Conservation (phyloP, 169 alveolate genomes). For the Eimeria sp. region DNA sequence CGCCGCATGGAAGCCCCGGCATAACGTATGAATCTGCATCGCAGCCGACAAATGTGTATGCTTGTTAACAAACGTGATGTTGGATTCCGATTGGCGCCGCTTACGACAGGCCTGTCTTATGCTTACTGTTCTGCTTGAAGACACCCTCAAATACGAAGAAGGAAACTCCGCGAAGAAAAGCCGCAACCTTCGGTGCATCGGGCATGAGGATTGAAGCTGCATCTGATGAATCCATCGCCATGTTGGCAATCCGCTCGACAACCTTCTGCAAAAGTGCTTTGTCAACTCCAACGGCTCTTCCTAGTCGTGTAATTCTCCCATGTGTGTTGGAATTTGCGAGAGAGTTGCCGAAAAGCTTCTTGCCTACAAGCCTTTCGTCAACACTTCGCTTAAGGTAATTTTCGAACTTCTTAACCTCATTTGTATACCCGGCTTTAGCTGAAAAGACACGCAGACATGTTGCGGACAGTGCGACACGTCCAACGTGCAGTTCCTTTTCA, state of each 20-base stretch:
- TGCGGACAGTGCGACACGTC: neutral
- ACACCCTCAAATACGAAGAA: conserved; percentile 56
- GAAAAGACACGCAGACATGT: neutral
- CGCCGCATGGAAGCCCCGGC: conserved; percentile 76
- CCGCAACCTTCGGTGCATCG: conserved; percentile 15
- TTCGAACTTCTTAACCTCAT: conserved; percentile 1
- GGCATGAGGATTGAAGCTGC: conserved; percentile 58
- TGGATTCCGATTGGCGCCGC: neutral
- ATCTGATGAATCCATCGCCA: conserved; percentile 26
- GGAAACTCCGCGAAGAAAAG: conserved; percentile 30
- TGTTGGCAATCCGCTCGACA: neutral
- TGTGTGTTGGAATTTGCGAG: conserved; percentile 42
- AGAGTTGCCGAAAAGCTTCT: conserved; percentile 56
- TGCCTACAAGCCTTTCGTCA: conserved; percentile 15
- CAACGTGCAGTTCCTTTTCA: neutral
- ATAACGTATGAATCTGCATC: conserved; percentile 48
- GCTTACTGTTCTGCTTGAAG: conserved; percentile 56
- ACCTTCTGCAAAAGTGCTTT: neutral
- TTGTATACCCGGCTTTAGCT: conserved; percentile 23
- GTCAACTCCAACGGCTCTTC: neutral
- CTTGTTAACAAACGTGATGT: neutral
- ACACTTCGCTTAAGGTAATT: neutral
- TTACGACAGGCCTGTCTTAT: neutral
- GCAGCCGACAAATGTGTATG: neutral
- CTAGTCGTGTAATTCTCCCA: neutral